Base-by-base conservation (phyloP, 192 early-diverging fungal genomes). In the Lobosporangium transversale region DNA sequence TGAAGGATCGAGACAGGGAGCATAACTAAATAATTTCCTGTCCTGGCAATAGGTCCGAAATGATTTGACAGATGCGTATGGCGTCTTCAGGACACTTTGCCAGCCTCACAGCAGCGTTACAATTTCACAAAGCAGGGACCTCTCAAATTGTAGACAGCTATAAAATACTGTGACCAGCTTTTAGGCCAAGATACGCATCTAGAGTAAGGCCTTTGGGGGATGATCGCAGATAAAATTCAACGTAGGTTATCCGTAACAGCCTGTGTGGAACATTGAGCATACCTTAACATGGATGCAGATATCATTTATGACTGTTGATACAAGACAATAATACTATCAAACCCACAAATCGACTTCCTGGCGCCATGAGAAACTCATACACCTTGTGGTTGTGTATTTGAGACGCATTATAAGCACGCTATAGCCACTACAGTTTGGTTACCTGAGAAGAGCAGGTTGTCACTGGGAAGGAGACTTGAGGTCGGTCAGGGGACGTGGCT, bases 301-400 rank as follows among this genome's bases (percentile, higher is more conserved):
- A 18, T 47, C 4, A 29, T 74, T 10, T 32, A 58, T 20, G 70
- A 62, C 11, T 62, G 62, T 0, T 37, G 64, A 35, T 55, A 64
- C 42, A n/a, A 51, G 26, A 23, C 18, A 27, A 32, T 54, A 18
- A 36, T 55, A 0, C 23, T 4, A 9, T 27, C 65, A 55, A 65
- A 58, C 11, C 55, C 70, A 0, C 1, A 26, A 3, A 24, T n/a
- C 37, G 7, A 65, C 8, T n/a, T 64, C 55, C 0, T 74, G 70
- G 70, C 53, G 33, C 18, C 70, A 74, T 20, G 70, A 64, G 12
- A 62, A 74, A 35, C 29, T 48, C 47, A 31, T 1, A 47, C 58
- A 4, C 63, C 71, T 6, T 75, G 71, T 53, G 30, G 58, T 37
- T 43, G 71, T 0, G 45, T 75, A 50, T 66, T 75, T 60, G 71